phyloP scores from a whole-genome alignment of 306 rosid species.

The Arachis stenosperma region DNA sequence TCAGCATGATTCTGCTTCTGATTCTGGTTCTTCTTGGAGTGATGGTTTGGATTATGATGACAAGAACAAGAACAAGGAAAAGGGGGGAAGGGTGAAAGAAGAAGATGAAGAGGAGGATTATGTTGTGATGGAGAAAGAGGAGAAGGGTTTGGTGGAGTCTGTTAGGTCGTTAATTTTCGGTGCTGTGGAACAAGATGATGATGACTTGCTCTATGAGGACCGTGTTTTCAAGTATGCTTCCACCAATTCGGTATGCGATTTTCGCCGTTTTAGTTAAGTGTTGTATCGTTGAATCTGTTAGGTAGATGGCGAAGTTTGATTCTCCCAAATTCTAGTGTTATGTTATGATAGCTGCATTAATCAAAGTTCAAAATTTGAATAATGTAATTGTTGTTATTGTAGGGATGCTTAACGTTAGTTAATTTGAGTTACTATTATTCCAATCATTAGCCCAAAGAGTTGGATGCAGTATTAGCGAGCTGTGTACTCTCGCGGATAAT shows the following conservation, averaged over 20 bases:
- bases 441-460: no score
- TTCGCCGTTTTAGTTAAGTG: background rate
- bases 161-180: constrained; percentile 60
- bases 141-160: constrained; percentile 62
- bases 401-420: background rate
- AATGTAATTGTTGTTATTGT: background rate
- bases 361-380: background rate
- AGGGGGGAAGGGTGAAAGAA: background rate
- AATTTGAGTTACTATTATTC: background rate
- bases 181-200: constrained; percentile 19
- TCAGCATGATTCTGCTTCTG: constrained; percentile 30
- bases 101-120: background rate
- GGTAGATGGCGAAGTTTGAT: background rate
- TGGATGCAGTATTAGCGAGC: no score
- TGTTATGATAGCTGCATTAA: background rate
- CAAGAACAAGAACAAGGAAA: constrained; percentile 31
- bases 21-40: constrained; percentile 55
- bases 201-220: constrained; percentile 88
- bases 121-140: constrained; percentile 11
- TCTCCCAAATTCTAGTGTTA: background rate
- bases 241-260: constrained; percentile 67
- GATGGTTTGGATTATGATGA: constrained; percentile 56
- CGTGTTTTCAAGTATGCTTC: constrained; percentile 92
- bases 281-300: background rate
- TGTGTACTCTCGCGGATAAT: no score